Conservation (phyloP, 768 basidiomycete species). For the Calocera viscosa region DNA sequence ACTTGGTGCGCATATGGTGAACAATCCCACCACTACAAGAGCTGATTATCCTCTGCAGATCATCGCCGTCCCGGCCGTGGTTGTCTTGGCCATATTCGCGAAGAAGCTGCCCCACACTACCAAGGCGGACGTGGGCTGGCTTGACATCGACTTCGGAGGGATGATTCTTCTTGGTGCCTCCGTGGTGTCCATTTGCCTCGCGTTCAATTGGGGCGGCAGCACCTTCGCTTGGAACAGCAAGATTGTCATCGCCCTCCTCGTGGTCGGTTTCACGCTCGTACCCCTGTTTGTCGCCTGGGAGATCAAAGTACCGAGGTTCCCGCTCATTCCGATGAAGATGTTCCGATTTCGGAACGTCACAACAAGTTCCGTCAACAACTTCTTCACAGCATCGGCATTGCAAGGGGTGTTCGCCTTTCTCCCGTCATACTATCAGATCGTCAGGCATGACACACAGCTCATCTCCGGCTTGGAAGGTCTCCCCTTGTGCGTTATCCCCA, state of each 20-base stretch:
- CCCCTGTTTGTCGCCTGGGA: not conserved
- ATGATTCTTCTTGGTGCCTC: not conserved
- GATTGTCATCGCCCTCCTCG: not conserved
- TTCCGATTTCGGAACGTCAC: not conserved
- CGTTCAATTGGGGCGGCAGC: not conserved
- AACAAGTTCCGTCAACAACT: not conserved
- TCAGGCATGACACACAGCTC: not conserved
- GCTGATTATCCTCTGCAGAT: not conserved
- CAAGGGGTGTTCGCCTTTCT: not conserved
- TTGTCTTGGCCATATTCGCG: not conserved
- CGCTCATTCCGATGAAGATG: conserved; percentile 1
- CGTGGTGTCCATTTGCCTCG: not conserved
- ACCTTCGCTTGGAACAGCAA: not conserved
- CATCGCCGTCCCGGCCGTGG: not conserved
- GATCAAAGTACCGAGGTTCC: not conserved
- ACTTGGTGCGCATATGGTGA: conserved; percentile 25
- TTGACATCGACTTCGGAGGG: not conserved
- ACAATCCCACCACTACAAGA: not conserved
- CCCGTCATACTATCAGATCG: not conserved
- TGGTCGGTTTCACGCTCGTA: not conserved
- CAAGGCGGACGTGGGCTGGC: not conserved
- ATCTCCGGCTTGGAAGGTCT: not conserved
- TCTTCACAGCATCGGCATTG: not conserved
- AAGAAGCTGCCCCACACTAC: not conserved
- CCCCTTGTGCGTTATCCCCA: not conserved